Base-by-base conservation (phyloP, 1,139 yeast species). In the Arxiozyma slooffiae region DNA sequence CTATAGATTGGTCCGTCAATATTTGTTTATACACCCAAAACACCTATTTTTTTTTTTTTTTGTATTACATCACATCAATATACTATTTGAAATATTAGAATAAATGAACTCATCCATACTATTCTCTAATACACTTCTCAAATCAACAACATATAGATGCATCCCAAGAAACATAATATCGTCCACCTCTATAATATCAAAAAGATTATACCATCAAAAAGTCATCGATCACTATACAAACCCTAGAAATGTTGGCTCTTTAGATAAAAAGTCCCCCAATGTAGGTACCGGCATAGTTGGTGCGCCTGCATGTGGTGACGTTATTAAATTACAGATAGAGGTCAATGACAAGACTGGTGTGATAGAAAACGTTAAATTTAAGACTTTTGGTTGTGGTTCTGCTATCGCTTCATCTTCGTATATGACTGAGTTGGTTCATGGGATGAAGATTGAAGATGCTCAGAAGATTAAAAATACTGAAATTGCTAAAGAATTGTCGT, bases 231-330 rank as follows among this genome's bases (percentile, higher is more conserved):
- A 92, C 69, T 92, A 92, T 71, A 82, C 87, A 65, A 90, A 90
- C 72, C 98, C 98, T 54, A 80, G 98, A 69, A 92, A 92, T 67
- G 98, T 92, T 44, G 98, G 98, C 20, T 79, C 96, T 7, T 72
- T 92, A 70, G 88, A 89, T 70, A 89, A 90, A 71, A 77, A 76
- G 55, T 79, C 81, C 54, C 63, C 70, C 23, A 79, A 82, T 59
- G 97, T 92, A n/a, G 98, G 98, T 44, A 92, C 98, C 1, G 98
- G 98, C 1, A 78, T 92, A 44, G 98, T 92, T 20, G 92, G 98
- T 50, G 98, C 98, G 0, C 98, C 98, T 51, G 98, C 98, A 0
- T 92, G 98, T 74, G 98, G 98, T 53, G 98, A 92, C 73, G 98
- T 92, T 49, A 92, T 92, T 97, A 84, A 95, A 71, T 78, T 92